Base-by-base conservation (phyloP, 2,329 filamentous ascomycete genomes). In the Zymoseptoria ardabiliae region DNA sequence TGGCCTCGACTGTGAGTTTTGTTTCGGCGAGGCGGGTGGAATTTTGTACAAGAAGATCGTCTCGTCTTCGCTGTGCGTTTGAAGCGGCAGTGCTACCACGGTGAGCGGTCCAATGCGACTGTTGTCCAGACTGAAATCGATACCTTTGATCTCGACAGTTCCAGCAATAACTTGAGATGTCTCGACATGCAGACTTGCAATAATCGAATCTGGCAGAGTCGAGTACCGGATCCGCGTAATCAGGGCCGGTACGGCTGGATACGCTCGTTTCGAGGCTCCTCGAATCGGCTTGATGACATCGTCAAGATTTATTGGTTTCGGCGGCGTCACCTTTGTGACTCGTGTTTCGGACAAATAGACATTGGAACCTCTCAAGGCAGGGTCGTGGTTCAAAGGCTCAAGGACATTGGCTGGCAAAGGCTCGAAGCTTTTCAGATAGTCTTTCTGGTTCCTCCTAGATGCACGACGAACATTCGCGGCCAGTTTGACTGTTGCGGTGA, bases 401-500 rank as follows among this genome's bases (percentile, higher is more conserved):
- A 94, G 82, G n/a, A 93, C 78, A 71, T 93, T 94, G 63, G 90
- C 78, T 1, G 88, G 86, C 6, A 86, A 82, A 0, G 89, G 85
- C 23, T 86, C 75, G 59, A 85, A 83, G 68, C 86, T 90, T 41
- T 83, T 82, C 30, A 93, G 79, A 68, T 90, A 91, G 56, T 88
- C 85, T 59, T 83, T 79, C 9, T 77, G 75, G 21, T 73, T 63
- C 68, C 81, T 85, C 62, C 89, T 74, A 63, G 80, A 84, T 72
- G 60, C 75, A 68, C 74, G 77, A 22, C 76, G 53, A 20, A 23
- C 25, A 51, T 53, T 19, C 30, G 48, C 28, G 35, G 56, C 53
- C 21, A 69, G 35, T 2, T 54, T 61, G 19, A 72, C 30, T 23
- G 62, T 67, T 2, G 66, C 69, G 30, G 79, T 76, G 70, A 92